Base-by-base conservation (phyloP, 164 flowering plant species). In the Vitis rupestris region DNA sequence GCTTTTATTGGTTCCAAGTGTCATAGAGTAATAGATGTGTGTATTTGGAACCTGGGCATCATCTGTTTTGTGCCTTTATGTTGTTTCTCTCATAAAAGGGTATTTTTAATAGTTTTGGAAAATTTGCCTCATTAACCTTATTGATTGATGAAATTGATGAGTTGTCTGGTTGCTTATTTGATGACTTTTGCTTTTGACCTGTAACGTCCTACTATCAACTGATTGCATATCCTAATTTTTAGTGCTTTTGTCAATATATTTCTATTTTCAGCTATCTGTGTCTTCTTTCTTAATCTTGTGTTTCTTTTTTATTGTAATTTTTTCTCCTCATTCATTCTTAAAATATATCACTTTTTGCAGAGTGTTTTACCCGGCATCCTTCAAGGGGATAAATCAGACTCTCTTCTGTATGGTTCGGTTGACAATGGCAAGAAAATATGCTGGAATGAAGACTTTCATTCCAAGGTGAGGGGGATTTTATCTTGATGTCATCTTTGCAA, bases 291-390 rank as follows among this genome's bases (percentile, higher is more conserved):
- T 74, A 37, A 37, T 37, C 44, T 37, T 37, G 44, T 37, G 44
- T 37, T 37, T 3, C 44, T 37, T 37, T 37, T 37, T 37, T 37
- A 37, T 37, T 6, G 7, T 37, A 37, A 37, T 37, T 37, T 37
- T 3, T 3, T 37, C 4, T 37, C 44, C 44, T 37, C 1, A 6
- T 37, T 37, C 44, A 31, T 37, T 37, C 44, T 37, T 37, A 37
- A 6, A 37, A 37, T 37, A 6, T 37, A 4, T 4, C 6, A 37
- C 44, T 37, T 37, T 49, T 70, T 81, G 70, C 84, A 96, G 99
- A 96, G 98, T 85, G 97, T 96, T 19, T 82, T 96, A 74, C 99
- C 99, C 67, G 99, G 99, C 65, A 96, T 96, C 71, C 97, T 96
- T 67, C 99, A 96, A 84, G 99, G 99, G 58, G 99, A 96, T 78